A percentile compares a stretch with the other conserved stretches of the same genome.
Evolutionary conservation across 495 filamentous ascomycete genomes (phyloP).

Genomic region (Lophiotrema nucula): DNA sequence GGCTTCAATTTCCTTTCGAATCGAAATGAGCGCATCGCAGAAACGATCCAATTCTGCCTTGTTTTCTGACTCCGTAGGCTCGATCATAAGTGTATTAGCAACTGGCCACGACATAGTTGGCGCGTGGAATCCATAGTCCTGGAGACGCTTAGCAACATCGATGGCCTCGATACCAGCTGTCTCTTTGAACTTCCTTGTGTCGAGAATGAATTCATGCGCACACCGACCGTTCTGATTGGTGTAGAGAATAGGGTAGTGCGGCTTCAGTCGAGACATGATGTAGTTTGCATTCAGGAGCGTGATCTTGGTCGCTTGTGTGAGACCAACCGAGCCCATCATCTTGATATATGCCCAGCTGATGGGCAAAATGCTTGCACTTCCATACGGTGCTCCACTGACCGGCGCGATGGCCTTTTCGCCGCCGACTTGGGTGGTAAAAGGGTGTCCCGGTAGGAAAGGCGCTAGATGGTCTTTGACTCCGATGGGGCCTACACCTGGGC

Average conservation of each 20-base stretch:
- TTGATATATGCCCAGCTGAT: conserved; percentile 98
- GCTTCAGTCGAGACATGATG: conserved; percentile 85
- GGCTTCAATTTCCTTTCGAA: conserved; percentile 80
- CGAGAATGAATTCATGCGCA: conserved; percentile 98
- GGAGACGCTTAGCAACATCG: conserved; percentile 94
- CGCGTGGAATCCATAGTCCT: conserved; percentile 98
- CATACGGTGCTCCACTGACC: conserved; percentile 84
- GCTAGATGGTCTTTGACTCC: conserved; percentile 82
- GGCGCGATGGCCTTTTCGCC: conserved; percentile 64
- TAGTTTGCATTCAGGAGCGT: conserved; percentile 97
- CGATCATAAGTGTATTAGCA: conserved; percentile 95
- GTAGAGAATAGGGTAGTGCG: conserved; percentile 88
- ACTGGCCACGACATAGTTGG: conserved; percentile 99
- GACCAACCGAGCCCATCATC: conserved; percentile 88
- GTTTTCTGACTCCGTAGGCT: conserved; percentile 93
- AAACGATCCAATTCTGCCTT: conserved; percentile 94
- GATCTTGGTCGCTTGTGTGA: conserved; percentile 94
- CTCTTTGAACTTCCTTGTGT: conserved; percentile 81
- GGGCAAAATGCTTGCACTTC: conserved; percentile 88
- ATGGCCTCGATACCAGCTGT: conserved; percentile 86
- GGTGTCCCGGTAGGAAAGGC: conserved; percentile 76
- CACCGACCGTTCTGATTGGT: conserved; percentile 85
- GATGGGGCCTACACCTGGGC: conserved; percentile 93
- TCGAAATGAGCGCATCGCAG: conserved; percentile 86
- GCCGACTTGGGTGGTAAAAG: conserved; percentile 62